These are phyloP conservation scores for Hemileccinum impolitum DNA, from an alignment of 768 basidiomycete genomes.

Conservation along the genomic window DNA sequence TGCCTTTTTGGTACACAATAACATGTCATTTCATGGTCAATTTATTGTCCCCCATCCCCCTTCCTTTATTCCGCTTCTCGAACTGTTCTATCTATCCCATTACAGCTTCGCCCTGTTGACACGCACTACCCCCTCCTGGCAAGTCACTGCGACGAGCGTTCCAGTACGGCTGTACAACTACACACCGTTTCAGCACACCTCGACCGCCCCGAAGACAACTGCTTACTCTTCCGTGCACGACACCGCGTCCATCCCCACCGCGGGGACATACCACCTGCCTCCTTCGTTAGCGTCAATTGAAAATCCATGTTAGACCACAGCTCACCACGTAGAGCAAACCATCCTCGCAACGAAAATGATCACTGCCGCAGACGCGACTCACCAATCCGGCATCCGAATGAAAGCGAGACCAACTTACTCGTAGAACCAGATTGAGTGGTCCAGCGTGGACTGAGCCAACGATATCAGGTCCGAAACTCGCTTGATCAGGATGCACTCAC, in stretches of 20 bases:
- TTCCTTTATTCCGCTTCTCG: slow-evolving; percentile 18
- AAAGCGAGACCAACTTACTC: slow-evolving; percentile 40
- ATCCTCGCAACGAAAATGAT: slow-evolving; percentile 73
- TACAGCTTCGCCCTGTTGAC: slow-evolving; percentile 40
- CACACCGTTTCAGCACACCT: slow-evolving; percentile 8
- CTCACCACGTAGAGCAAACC: slow-evolving; percentile 78
- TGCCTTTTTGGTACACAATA: slow-evolving; percentile 33
- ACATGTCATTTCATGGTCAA: slow-evolving; percentile 4
- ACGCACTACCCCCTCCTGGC: slow-evolving; percentile 78
- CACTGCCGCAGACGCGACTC: slow-evolving; percentile 36
- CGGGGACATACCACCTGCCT: slow-evolving; percentile 60
- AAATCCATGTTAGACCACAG: not conserved
- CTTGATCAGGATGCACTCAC: slow-evolving; percentile 37
- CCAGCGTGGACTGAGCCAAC: slow-evolving; percentile 49
- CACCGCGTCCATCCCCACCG: slow-evolving; percentile 61
- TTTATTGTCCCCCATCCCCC: slow-evolving; percentile 24
- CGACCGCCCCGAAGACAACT: slow-evolving; percentile 1
- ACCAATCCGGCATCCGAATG: not conserved
- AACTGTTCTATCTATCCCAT: slow-evolving; percentile 7
- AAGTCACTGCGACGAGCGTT: slow-evolving; percentile 66
- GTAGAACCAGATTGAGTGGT: slow-evolving; percentile 81
- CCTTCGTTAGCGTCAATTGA: not conserved
- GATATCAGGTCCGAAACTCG: slow-evolving; percentile 7
- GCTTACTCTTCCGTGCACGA: slow-evolving; percentile 68
- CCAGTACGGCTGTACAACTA: slow-evolving; percentile 72